These are phyloP conservation scores for Malassezia brasiliensis DNA, from an alignment of 1,284 basidiomycete species.

Conservation along the genomic window DNA sequence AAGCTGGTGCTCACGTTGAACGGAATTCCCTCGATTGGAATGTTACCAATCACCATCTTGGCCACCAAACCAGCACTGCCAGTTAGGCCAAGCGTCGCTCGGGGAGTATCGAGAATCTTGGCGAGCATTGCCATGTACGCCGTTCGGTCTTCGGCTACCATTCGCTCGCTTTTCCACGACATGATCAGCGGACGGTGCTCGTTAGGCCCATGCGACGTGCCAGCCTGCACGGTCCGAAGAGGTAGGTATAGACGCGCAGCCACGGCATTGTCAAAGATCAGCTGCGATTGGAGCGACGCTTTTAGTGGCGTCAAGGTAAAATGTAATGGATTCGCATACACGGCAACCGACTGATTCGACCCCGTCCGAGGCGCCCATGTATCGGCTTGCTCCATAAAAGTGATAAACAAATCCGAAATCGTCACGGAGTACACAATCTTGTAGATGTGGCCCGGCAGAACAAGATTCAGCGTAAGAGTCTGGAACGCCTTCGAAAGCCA, in stretches of 20 bases:
- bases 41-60: constrained; percentile 59
- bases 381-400: constrained; percentile 49
- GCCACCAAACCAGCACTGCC: constrained; percentile 60
- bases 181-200: constrained; percentile 54
- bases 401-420: constrained; percentile 58
- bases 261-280: constrained; percentile 54
- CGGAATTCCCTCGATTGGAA: constrained; percentile 60
- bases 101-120: constrained; percentile 54
- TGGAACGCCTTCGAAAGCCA: constrained; percentile 66
- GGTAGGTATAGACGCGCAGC: constrained; percentile 60
- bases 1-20: constrained; percentile 56
- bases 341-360: constrained; percentile 55
- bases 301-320: constrained; percentile 62
- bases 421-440: constrained; percentile 63
- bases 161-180: constrained; percentile 56
- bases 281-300: constrained; percentile 55
- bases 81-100: constrained; percentile 53
- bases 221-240: constrained; percentile 52
- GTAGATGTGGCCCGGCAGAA: constrained; percentile 60
- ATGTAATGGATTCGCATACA: constrained; percentile 66
- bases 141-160: constrained; percentile 55
- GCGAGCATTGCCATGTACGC: constrained; percentile 59
- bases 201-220: constrained; percentile 55
- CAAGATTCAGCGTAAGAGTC: constrained; percentile 59
- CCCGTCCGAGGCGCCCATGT: constrained; percentile 27